phyloP scores from a whole-genome alignment of 75 land plant genomes.

The Cryptomeria japonica region DNA sequence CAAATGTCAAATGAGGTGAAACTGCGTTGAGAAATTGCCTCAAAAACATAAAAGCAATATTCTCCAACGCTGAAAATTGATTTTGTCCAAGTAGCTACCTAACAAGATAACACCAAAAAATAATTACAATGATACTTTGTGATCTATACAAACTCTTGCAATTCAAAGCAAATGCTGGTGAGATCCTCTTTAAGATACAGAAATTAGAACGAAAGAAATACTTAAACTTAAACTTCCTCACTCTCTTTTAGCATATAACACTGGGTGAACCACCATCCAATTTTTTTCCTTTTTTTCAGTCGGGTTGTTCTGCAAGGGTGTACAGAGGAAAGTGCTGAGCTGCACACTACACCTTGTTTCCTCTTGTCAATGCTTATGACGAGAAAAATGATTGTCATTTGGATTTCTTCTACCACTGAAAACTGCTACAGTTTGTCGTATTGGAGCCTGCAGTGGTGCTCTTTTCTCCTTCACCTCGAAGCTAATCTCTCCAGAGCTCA shows the following conservation, averaged over 20 bases:
- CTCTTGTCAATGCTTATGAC: slow-evolving; percentile 2
- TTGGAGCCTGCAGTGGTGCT: slow-evolving; percentile 60
- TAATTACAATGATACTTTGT: not conserved
- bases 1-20: not conserved
- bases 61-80: not conserved
- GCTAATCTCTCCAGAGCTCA: slow-evolving; percentile 48
- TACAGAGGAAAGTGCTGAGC: not conserved
- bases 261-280: not conserved
- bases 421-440: slow-evolving; percentile 63
- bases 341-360: not conserved
- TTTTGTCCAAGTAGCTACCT: not conserved
- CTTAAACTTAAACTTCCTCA: not conserved
- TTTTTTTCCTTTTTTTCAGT: not conserved
- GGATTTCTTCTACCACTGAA: slow-evolving; percentile 90
- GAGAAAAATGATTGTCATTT: slow-evolving; percentile 77
- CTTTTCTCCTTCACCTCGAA: slow-evolving; percentile 30
- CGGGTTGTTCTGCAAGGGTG: not conserved
- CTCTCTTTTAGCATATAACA: not conserved
- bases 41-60: not conserved
- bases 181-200: not conserved
- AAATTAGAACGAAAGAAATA: not conserved
- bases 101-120: not conserved
- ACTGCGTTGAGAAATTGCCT: not conserved
- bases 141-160: not conserved
- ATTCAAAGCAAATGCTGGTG: not conserved